These are phyloP conservation scores for Populus ilicifolia DNA, from an alignment of 345 rosid genomes.

Conservation along the genomic window DNA sequence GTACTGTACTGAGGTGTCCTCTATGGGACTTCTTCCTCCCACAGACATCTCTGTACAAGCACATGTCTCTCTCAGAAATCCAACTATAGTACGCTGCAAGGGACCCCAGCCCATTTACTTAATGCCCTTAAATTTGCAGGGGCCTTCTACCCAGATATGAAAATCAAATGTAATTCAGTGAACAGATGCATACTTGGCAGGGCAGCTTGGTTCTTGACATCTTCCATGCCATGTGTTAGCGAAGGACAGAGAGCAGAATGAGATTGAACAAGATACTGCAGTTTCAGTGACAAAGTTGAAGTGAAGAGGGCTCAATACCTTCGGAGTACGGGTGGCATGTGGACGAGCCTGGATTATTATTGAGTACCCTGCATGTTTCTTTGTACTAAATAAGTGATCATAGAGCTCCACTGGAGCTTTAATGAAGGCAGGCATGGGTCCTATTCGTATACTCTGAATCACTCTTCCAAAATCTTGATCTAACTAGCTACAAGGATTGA, in stretches of 20 bases:
- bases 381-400: no score
- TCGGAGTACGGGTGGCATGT: neutral
- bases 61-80: neutral
- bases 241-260: neutral
- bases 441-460: no score
- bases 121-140: neutral
- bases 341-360: no score
- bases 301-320: neutral
- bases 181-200: neutral
- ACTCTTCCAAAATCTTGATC: no score
- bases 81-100: conserved; percentile 15
- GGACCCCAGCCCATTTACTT: conserved; percentile 24
- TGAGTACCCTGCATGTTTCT: no score
- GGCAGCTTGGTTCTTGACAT: conserved; percentile 4
- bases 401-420: no score
- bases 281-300: neutral
- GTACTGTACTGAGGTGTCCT: no score
- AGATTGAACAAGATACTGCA: neutral
- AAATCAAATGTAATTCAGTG: neutral
- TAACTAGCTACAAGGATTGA: no score
- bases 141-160: conserved; percentile 9
- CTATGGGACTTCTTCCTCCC: no score
- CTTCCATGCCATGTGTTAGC: conserved; percentile 5
- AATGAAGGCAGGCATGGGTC: no score
- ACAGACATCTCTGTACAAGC: no score